Base-by-base conservation (phyloP, 2,329 filamentous ascomycete genomes). In the Neodidymelliopsis sp. region DNA sequence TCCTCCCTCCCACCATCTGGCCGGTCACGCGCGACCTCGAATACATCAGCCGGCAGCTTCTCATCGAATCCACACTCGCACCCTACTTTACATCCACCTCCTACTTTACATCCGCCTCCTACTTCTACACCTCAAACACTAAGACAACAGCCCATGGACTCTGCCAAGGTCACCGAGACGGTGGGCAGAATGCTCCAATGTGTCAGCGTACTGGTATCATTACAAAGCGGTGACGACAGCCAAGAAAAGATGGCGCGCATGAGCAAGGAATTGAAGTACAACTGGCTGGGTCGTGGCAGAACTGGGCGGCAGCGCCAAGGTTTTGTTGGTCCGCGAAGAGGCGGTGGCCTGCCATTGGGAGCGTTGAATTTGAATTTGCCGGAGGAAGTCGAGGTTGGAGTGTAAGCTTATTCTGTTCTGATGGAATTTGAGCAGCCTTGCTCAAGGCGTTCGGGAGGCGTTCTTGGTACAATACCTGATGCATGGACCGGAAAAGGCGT, bases 111-210 rank as follows among this genome's bases (percentile, higher is more conserved):
- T 16, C 15, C 1, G 73, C 50, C 63, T 69, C 41, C 49, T 71
- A 40, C 56, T 54, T 7, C 47, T 30, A 36, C 39, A 11, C 43
- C 47, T 28, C 64, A 29, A 54, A 35, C 58, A 1, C 51, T 67
- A 1, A 65, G 66, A 15, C 59, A 62, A 7, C 66, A 65, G 13
- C 72, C 69, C 6, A 74, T 74, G 71, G 70, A 74, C 41, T 84
- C 65, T 76, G 88, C 90, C 68, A 85, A 94, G 66, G 85, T 97
- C 43, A 96, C 94, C 0, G 92, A 97, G 61, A 96, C 93, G 60
- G 92, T 97, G 1, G 94, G 91, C 0, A 81, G 93, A 39, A 96
- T 99, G 90, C 79, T 99, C 56, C 94, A 99, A 76, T 99, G 94
- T 72, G 88, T 97, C 73, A 93, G 88, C 69, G 91, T 99, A 6